Conservation (phyloP, 257 asterid species). For the Mentha longifolia region DNA sequence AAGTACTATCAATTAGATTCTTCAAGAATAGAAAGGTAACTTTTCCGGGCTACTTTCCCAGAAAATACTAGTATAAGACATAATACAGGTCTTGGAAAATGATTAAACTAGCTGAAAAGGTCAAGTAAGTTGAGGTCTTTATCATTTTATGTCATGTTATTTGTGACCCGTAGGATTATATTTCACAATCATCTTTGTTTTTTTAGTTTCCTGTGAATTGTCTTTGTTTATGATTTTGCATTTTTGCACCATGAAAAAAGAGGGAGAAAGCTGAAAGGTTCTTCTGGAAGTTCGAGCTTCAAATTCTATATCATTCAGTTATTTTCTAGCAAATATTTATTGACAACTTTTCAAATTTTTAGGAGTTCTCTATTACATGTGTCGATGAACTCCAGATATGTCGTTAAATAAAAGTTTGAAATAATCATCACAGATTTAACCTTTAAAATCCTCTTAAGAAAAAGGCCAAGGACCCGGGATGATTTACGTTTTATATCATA, state of each 20-base stretch:
- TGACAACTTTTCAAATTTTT: slow-evolving; percentile 1
- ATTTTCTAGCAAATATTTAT: neutral
- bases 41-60: slow-evolving; percentile 8
- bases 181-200: neutral
- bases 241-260: slow-evolving; percentile 2
- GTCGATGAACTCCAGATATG: neutral
- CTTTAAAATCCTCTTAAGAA: neutral
- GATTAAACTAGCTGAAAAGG: slow-evolving; percentile 12
- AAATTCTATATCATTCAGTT: slow-evolving; percentile 4
- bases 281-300: slow-evolving; percentile 1
- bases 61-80: slow-evolving; percentile 9
- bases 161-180: neutral
- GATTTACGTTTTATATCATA: neutral
- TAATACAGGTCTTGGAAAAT: slow-evolving; percentile 12
- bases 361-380: neutral
- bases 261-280: slow-evolving; percentile 11
- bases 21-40: slow-evolving; percentile 65
- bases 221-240: slow-evolving; percentile 1
- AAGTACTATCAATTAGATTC: slow-evolving; percentile 64
- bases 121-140: neutral
- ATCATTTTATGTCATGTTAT: slow-evolving; percentile 7
- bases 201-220: neutral
- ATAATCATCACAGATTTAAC: neutral
- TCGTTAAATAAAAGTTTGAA: neutral
- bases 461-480: neutral